Evolutionary conservation across 352 stramenopile species (phyloP).

Genomic region (Globisporangium abappressorium): DNA sequence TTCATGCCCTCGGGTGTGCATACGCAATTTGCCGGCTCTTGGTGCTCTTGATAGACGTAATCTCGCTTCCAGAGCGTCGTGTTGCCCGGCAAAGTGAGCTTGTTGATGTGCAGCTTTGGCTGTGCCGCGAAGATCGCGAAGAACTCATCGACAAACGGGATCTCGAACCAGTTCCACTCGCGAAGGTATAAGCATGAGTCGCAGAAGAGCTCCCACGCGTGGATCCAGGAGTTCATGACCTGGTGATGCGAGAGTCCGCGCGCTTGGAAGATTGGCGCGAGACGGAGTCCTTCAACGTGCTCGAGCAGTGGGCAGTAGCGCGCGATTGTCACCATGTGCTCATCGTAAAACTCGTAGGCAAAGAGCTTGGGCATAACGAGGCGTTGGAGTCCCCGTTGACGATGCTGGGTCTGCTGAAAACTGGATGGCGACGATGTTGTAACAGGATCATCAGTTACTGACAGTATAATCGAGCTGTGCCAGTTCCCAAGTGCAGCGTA

Average conservation of each 20-base stretch:
- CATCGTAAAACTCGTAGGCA: conserved; percentile 27
- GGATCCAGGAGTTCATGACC: conserved; percentile 23
- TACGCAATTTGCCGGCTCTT: conserved; percentile 17
- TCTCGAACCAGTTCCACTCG: conserved; percentile 27
- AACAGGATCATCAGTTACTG: not conserved
- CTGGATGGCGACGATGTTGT: not conserved
- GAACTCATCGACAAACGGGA: conserved; percentile 35
- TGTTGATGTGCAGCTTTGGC: conserved; percentile 20
- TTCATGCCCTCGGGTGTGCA: conserved; percentile 22
- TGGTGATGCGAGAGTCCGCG: conserved; percentile 25
- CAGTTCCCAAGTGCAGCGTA: conserved; percentile 11
- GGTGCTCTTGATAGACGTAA: conserved; percentile 28
- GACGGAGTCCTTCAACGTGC: conserved; percentile 23
- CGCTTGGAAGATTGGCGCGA: conserved; percentile 26
- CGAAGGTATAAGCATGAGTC: conserved; percentile 21
- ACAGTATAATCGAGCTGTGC: not conserved
- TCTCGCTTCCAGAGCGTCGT: conserved; percentile 31
- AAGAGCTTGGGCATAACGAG: conserved; percentile 31
- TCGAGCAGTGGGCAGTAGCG: conserved; percentile 21
- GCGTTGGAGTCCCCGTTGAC: conserved; percentile 19
- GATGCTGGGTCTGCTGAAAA: not conserved
- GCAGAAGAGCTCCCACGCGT: conserved; percentile 31
- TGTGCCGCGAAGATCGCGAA: conserved; percentile 26
- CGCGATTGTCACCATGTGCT: conserved; percentile 20
- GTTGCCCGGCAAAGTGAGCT: conserved; percentile 28